Evolutionary conservation across 2,329 filamentous ascomycete genomes (phyloP).

Genomic region (Aureobasidium pullulans): DNA sequence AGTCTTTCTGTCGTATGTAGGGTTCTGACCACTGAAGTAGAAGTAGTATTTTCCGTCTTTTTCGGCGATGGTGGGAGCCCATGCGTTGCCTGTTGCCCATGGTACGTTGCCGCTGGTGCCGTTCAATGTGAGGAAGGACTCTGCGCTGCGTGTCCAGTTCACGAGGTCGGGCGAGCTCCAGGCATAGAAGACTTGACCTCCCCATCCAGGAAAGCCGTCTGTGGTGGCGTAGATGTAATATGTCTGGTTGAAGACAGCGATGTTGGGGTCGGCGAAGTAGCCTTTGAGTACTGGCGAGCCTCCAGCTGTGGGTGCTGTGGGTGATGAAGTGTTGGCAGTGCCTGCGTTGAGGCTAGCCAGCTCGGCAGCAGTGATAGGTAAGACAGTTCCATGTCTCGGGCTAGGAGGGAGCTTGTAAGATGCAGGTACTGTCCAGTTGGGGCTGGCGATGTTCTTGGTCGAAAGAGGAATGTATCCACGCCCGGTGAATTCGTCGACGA

Average conservation of each 20-base stretch:
- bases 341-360: conserved; percentile 27
- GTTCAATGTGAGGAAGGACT: conserved; percentile 40
- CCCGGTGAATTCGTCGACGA: conserved; percentile 47
- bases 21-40: conserved; percentile 26
- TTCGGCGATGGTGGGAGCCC: conserved; percentile 24
- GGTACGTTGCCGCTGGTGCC: conserved; percentile 37
- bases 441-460: conserved; percentile 43
- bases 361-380: conserved; percentile 44
- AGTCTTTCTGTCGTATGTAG: conserved; percentile 23
- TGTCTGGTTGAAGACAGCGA: conserved; percentile 35
- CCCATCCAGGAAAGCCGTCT: conserved; percentile 40
- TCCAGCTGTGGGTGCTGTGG: neutral
- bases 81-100: conserved; percentile 32
- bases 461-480: conserved; percentile 49
- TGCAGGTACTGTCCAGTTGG: conserved; percentile 41
- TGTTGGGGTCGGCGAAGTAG: conserved; percentile 41
- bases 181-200: conserved; percentile 41
- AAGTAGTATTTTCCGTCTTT: conserved; percentile 24
- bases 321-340: neutral
- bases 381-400: conserved; percentile 48
- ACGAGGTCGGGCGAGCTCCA: conserved; percentile 42
- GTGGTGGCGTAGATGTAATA: conserved; percentile 45
- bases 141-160: conserved; percentile 34
- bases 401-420: conserved; percentile 42
- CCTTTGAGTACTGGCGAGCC: conserved; percentile 14